Evolutionary conservation across 2,329 filamentous ascomycete species (phyloP).

Genomic region (Intubia oerlemansii): DNA sequence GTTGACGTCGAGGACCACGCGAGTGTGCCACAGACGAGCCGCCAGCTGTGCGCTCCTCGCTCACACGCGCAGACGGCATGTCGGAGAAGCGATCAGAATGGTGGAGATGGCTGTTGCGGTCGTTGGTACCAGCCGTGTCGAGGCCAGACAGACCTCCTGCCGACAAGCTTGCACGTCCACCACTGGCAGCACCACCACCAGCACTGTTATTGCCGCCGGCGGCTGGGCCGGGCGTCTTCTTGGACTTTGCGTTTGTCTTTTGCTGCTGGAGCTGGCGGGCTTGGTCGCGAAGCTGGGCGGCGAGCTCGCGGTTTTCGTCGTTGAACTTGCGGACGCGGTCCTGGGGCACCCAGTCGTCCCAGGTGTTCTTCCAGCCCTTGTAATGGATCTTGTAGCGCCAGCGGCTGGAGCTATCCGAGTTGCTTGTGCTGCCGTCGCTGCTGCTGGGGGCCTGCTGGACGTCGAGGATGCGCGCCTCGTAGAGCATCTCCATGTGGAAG

Average conservation of each 20-base stretch:
- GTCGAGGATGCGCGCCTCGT: constrained; percentile 91
- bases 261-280: constrained; percentile 37
- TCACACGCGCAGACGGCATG: constrained; percentile 45
- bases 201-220: constrained; percentile 1
- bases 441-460: constrained; percentile 29
- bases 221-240: background rate
- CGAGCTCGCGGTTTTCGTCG: constrained; percentile 85
- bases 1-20: constrained; percentile 49
- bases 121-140: too few species aligned
- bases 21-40: constrained; percentile 36
- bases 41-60: constrained; percentile 52
- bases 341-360: constrained; percentile 95
- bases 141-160: too few species aligned
- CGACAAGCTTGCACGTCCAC: too few species aligned
- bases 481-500: constrained; percentile 92
- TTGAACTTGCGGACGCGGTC: constrained; percentile 88
- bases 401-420: background rate
- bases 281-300: constrained; percentile 49
- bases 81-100: constrained; percentile 22
- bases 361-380: constrained; percentile 99
- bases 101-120: too few species aligned
- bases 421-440: background rate
- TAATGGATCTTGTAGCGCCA: constrained; percentile 91
- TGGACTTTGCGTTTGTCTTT: constrained; percentile 19
- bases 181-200: constrained; percentile 2